phyloP scores from a whole-genome alignment of 2,329 filamentous ascomycete species.

The Coniochaeta ligniaria region DNA sequence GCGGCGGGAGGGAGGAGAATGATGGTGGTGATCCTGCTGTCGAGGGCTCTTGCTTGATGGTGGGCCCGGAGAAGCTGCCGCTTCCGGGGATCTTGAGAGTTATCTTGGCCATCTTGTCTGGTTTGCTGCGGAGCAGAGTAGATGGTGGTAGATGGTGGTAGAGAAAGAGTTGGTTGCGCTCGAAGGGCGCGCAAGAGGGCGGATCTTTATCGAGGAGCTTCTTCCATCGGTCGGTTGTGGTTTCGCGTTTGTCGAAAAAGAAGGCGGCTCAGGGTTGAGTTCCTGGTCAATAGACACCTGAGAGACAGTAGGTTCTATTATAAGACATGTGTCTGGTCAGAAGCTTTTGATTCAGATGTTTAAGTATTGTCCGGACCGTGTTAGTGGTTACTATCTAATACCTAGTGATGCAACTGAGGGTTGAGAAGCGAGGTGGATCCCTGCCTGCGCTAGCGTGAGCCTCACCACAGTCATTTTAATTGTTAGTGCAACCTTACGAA shows the following conservation, averaged over 20 bases:
- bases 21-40: constrained; percentile 5
- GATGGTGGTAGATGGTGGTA: not conserved
- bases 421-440: not conserved
- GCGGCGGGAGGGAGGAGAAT: constrained; percentile 6
- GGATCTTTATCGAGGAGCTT: not conserved
- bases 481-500: not conserved
- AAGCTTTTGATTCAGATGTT: not conserved
- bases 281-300: not conserved
- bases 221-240: not conserved
- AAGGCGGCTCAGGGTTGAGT: not conserved
- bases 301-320: not conserved
- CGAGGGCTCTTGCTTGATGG: constrained; percentile 11
- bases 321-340: not conserved
- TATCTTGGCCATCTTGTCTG: not conserved
- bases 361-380: not conserved
- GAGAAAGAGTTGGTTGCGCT: not conserved
- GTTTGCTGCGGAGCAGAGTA: not conserved
- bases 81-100: not conserved
- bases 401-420: not conserved
- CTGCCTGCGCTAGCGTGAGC: not conserved
- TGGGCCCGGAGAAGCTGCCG: not conserved
- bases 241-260: not conserved
- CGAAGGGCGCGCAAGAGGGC: not conserved
- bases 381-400: too few relatives aligned
- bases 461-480: not conserved